These are phyloP conservation scores for Beta vulgaris DNA, from an alignment of 148 eudicot genomes.

Conservation along the genomic window DNA sequence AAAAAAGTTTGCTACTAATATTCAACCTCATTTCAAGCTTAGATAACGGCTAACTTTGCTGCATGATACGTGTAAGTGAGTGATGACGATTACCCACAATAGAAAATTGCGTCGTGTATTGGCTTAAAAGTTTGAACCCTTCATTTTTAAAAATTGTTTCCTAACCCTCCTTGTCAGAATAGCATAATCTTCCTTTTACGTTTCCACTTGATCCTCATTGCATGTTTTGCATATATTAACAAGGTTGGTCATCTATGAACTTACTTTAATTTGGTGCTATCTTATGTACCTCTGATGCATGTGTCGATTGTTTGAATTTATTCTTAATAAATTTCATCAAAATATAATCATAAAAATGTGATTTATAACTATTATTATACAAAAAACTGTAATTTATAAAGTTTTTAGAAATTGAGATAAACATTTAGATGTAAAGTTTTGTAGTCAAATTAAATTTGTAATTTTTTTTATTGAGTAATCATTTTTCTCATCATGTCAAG, in stretches of 20 bases:
- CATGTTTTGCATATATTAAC: not conserved
- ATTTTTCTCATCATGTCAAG: no score
- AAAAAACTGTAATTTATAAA: no score
- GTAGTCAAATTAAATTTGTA: no score
- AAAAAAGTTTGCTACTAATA: no score
- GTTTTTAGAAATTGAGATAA: no score
- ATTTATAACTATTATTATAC: no score
- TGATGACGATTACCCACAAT: conserved; percentile 12
- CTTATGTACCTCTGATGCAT: not conserved
- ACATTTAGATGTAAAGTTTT: no score
- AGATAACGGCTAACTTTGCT: conserved; percentile 14
- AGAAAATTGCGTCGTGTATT: not conserved
- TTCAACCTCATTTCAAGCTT: not conserved
- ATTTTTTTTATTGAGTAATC: no score
- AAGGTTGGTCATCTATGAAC: not conserved
- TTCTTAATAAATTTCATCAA: no score
- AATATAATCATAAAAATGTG: no score
- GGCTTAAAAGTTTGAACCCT: not conserved
- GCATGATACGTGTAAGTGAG: not conserved
- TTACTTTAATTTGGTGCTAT: no score
- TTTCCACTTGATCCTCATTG: not conserved
- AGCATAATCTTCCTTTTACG: conserved; percentile 1
- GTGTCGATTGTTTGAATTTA: not conserved
- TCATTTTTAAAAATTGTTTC: not conserved
- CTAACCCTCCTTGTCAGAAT: not conserved